A percentile compares a stretch with the other conserved stretches of the same genome.
These are phyloP conservation scores for Pseudogymnoascus sp. DNA, from an alignment of 2,329 filamentous ascomycete species.

Conservation along the genomic window DNA sequence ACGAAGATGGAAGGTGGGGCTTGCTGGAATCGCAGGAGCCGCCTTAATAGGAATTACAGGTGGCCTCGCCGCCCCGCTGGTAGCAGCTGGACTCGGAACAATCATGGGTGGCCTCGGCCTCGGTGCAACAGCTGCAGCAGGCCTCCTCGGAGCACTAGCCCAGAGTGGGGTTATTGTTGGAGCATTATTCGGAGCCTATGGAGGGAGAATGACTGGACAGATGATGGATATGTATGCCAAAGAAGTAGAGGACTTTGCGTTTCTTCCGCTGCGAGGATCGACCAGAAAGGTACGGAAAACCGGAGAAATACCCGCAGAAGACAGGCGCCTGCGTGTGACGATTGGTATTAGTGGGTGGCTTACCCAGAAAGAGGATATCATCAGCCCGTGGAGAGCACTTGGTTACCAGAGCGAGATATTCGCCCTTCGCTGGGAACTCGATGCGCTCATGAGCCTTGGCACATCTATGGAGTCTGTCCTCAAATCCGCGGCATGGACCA, in stretches of 20 bases:
- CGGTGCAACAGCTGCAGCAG: constrained; percentile 63
- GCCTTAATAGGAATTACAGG: constrained; percentile 64
- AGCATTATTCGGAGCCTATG: constrained; percentile 85
- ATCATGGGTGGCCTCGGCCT: constrained; percentile 71
- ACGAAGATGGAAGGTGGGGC: constrained; percentile 81
- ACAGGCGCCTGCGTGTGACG: constrained; percentile 68
- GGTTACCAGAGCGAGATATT: constrained; percentile 70
- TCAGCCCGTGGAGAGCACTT: constrained; percentile 69
- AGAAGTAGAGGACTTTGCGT: constrained; percentile 82
- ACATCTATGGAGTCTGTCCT: constrained; percentile 68
- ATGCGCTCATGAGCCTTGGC: constrained; percentile 68
- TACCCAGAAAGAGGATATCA: constrained; percentile 60
- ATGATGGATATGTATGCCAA: constrained; percentile 83
- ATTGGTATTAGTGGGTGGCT: constrained; percentile 80
- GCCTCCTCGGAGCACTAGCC: constrained; percentile 70
- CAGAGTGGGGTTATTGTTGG: constrained; percentile 74
- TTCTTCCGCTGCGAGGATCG: constrained; percentile 61
- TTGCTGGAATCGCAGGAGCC: constrained; percentile 81
- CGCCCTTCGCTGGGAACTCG: constrained; percentile 73
- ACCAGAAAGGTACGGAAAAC: constrained; percentile 33
- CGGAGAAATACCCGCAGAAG: constrained; percentile 40
- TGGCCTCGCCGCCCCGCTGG: constrained; percentile 67
- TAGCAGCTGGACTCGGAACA: constrained; percentile 69
- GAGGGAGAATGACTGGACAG: constrained; percentile 69
- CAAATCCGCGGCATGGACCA: constrained; percentile 70